phyloP scores from a whole-genome alignment of 164 flowering plant genomes.

The Stephania japonica region DNA sequence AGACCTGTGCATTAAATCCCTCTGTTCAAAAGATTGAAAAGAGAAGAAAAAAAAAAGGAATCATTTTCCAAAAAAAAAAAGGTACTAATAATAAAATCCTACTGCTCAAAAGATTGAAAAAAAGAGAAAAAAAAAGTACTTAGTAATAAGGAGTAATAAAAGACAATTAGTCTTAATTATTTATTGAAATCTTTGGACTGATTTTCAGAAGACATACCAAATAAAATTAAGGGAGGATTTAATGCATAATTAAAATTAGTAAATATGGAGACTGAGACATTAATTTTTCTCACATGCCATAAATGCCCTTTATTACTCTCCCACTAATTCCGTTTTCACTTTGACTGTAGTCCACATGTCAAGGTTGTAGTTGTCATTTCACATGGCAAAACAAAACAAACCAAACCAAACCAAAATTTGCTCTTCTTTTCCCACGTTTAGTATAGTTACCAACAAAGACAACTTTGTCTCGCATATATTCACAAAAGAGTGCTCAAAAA shows the following conservation, averaged over 20 bases:
- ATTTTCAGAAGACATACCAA: not conserved
- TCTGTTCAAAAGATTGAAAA: not conserved
- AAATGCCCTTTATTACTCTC: not conserved
- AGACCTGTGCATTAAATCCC: not conserved
- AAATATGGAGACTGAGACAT: not conserved
- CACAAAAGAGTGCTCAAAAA: not conserved
- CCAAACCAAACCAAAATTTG: not conserved
- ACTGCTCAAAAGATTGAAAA: not conserved
- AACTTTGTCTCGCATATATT: not conserved
- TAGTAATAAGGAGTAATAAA: not conserved
- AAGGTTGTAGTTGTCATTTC: not conserved
- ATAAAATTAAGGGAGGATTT: not conserved
- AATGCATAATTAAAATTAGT: too few relatives aligned
- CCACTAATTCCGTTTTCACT: not conserved
- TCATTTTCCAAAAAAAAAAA: too few relatives aligned
- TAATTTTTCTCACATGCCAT: not conserved
- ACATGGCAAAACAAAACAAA: not conserved
- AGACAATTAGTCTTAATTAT: not conserved
- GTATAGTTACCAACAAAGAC: not conserved
- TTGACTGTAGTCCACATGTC: too few relatives aligned
- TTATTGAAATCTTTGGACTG: not conserved
- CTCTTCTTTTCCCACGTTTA: not conserved
- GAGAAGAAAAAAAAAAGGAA: too few relatives aligned
- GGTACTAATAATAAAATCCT: too few relatives aligned
- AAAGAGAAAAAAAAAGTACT: too few relatives aligned